Conservation (phyloP, 1,139 yeast species). For the Hanseniaspora uvarum region DNA sequence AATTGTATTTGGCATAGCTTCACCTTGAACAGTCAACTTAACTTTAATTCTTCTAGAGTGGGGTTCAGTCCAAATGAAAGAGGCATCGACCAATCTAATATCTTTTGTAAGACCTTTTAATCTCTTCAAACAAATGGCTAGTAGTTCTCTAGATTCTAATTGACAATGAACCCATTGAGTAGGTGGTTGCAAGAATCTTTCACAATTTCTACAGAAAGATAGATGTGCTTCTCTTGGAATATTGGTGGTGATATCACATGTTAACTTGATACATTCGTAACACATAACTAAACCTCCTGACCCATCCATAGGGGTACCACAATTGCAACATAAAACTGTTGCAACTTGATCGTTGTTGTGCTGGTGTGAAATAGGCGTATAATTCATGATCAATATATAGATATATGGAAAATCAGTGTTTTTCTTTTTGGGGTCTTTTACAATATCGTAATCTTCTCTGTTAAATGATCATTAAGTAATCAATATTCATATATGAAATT, state of each 20-base stretch:
- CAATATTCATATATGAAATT: too few species aligned
- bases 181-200: conserved; percentile 90
- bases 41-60: conserved; percentile 90
- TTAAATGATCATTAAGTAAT: too few species aligned
- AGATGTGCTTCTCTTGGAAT: conserved; percentile 90
- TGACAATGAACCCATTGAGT: conserved; percentile 85
- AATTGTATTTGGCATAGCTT: conserved; percentile 83
- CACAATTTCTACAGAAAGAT: conserved; percentile 94
- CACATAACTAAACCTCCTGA: conserved; percentile 92
- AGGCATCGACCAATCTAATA: conserved; percentile 83
- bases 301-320: conserved; percentile 98
- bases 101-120: conserved; percentile 71
- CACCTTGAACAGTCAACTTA: conserved; percentile 91
- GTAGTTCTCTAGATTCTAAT: conserved; percentile 80
- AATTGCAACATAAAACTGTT: conserved; percentile 91
- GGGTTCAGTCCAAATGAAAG: conserved; percentile 97
- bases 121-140: conserved; percentile 81
- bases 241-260: conserved; percentile 89
- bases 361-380: conserved; percentile 23
- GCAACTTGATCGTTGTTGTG: conserved; percentile 42
- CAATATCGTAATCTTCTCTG: too few species aligned
- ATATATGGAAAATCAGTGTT: too few species aligned
- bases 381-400: conserved; percentile 21
- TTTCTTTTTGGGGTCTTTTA: background rate
- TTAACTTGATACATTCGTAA: conserved; percentile 88